Conservation (phyloP, 2,329 filamentous ascomycete genomes). For the Leptographium radiaticola region DNA sequence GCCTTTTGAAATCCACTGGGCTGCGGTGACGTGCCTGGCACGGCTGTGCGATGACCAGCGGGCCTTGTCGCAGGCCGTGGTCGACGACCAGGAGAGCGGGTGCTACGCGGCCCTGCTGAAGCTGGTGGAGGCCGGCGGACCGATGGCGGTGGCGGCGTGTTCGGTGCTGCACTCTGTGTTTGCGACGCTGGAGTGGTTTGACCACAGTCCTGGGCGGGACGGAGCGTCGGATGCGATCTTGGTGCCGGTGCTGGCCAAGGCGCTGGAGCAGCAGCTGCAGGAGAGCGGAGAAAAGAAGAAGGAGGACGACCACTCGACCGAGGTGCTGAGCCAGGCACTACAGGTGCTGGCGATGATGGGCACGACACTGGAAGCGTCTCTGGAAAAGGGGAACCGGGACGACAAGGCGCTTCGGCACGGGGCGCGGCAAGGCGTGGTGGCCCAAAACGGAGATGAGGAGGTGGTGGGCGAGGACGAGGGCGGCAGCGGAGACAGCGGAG, state of each 20-base stretch:
- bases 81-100: constrained; percentile 27
- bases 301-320: constrained; percentile 14
- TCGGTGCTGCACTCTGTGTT: constrained; percentile 52
- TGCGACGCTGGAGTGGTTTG: constrained; percentile 37
- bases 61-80: constrained; percentile 35
- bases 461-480: constrained; percentile 22
- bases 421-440: constrained; percentile 17
- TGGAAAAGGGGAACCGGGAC: constrained; percentile 29
- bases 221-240: constrained; percentile 37
- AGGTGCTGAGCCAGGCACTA: constrained; percentile 40
- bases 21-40: constrained; percentile 41
- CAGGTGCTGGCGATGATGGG: constrained; percentile 54
- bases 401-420: constrained; percentile 25
- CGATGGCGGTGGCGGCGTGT: constrained; percentile 42
- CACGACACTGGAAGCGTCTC: constrained; percentile 39
- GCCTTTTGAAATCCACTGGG: constrained; percentile 29
- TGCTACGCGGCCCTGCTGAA: constrained; percentile 36
- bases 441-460: constrained; percentile 22
- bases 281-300: constrained; percentile 10
- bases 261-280: constrained; percentile 19
- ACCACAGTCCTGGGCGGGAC: constrained; percentile 33
- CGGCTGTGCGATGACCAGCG: constrained; percentile 42
- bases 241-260: constrained; percentile 29
- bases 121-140: constrained; percentile 32
- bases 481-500: constrained; percentile 25